Conservation (phyloP, 257 asterid genomes). For the Marsdenia floribunda region DNA sequence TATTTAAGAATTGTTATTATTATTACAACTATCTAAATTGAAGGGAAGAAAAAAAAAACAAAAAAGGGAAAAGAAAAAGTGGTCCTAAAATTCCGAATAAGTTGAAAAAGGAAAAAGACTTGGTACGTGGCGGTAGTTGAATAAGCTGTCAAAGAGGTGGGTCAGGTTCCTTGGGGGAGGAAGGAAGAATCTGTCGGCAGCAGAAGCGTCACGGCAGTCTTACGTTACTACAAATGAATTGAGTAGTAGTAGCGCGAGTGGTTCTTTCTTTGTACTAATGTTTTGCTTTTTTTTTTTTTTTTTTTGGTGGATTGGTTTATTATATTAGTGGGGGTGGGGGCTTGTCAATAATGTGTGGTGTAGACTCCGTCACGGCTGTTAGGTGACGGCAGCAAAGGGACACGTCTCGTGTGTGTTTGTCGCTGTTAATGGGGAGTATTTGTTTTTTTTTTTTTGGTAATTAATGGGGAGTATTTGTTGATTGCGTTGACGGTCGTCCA, state of each 20-base stretch:
- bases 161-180: not conserved
- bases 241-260: not conserved
- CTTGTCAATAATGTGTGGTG: too few relatives aligned
- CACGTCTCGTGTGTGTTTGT: not conserved
- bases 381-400: conserved; percentile 23
- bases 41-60: accelerated
- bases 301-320: not conserved
- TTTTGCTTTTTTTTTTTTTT: not conserved
- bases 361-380: conserved; percentile 20
- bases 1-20: too few relatives aligned
- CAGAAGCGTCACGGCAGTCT: conserved; percentile 34
- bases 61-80: not conserved
- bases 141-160: conserved; percentile 17
- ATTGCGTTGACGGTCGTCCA: conserved; percentile 26
- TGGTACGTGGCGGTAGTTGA: conserved; percentile 17
- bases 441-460: too few relatives aligned
- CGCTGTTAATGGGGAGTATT: not conserved
- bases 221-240: conserved; percentile 21
- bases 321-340: too few relatives aligned
- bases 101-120: not conserved
- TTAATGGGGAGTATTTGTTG: not conserved
- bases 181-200: conserved; percentile 30
- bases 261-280: too few relatives aligned
- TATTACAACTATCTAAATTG: too few relatives aligned
- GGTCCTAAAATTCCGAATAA: not conserved